phyloP scores from a whole-genome alignment of 1,284 basidiomycete genomes.

The Tylopilus sp. region DNA sequence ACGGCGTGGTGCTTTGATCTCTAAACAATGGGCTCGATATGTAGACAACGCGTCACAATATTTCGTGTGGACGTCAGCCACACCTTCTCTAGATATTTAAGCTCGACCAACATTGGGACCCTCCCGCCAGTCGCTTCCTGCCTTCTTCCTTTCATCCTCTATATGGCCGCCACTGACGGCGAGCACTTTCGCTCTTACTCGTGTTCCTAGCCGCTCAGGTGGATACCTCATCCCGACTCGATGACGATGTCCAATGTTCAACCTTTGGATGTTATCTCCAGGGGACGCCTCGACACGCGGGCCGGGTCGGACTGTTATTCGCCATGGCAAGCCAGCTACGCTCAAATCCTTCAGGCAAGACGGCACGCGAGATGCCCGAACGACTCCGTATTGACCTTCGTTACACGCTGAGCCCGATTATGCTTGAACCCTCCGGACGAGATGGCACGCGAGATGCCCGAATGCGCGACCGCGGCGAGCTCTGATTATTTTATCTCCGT shows the following conservation, averaged over 20 bases:
- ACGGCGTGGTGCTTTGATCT: too few species aligned
- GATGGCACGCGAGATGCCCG: too few species aligned
- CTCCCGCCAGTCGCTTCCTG: neutral
- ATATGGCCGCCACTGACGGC: neutral
- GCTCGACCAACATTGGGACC: neutral
- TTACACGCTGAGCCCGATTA: too few species aligned
- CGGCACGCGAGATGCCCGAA: neutral
- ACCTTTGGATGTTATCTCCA: too few species aligned
- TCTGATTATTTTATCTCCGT: too few species aligned
- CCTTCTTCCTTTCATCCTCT: neutral
- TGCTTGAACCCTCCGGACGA: too few species aligned
- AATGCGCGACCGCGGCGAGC: too few species aligned
- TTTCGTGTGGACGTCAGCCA: slow-evolving; percentile 12
- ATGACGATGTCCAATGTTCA: too few species aligned
- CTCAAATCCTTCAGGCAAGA: neutral
- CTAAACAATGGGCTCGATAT: slow-evolving; percentile 15
- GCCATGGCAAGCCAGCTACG: too few species aligned
- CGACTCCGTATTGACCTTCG: neutral
- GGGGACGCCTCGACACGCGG: too few species aligned
- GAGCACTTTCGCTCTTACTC: neutral
- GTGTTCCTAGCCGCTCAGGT: neutral
- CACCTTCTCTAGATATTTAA: slow-evolving; percentile 29
- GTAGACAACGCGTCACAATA: slow-evolving; percentile 5
- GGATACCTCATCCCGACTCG: slow-evolving; percentile 18
- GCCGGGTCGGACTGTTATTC: too few species aligned